phyloP scores from a whole-genome alignment of 75 land plant genomes.

The Pinus tabuliformis region DNA sequence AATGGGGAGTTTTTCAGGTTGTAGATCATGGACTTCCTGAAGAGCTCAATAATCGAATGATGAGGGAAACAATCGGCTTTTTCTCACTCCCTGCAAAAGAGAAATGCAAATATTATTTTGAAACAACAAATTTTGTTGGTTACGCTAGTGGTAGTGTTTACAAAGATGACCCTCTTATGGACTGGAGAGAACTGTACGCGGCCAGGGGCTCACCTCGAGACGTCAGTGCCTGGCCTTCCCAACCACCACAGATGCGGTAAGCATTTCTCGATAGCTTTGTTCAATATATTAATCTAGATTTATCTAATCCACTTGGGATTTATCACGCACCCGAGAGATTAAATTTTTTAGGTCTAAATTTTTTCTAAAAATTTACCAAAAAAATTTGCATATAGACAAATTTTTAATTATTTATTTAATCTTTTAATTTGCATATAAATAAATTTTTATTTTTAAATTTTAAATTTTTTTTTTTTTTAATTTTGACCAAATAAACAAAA shows the following conservation, averaged over 20 bases:
- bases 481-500: too few species aligned
- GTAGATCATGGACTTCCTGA: slow-evolving; percentile 10
- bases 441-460: too few species aligned
- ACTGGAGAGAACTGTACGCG: slow-evolving; percentile 1
- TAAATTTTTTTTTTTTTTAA: too few species aligned
- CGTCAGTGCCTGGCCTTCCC: slow-evolving; percentile 58
- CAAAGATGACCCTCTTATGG: not conserved
- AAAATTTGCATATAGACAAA: too few species aligned
- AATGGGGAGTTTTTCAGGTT: slow-evolving; percentile 13
- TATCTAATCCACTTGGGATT: too few species aligned
- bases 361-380: too few species aligned
- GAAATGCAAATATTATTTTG: not conserved
- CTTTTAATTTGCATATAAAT: too few species aligned
- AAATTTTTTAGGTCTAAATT: too few species aligned
- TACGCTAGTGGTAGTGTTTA: not conserved
- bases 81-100: slow-evolving; percentile 4
- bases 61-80: not conserved
- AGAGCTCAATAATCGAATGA: not conserved
- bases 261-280: not conserved
- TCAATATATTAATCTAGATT: not conserved
- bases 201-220: slow-evolving; percentile 40
- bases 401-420: too few species aligned
- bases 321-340: not conserved
- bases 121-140: not conserved
- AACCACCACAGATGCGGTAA: slow-evolving; percentile 43